phyloP scores from a whole-genome alignment of 2,329 filamentous ascomycete species.

The Hypocreales sp. region DNA sequence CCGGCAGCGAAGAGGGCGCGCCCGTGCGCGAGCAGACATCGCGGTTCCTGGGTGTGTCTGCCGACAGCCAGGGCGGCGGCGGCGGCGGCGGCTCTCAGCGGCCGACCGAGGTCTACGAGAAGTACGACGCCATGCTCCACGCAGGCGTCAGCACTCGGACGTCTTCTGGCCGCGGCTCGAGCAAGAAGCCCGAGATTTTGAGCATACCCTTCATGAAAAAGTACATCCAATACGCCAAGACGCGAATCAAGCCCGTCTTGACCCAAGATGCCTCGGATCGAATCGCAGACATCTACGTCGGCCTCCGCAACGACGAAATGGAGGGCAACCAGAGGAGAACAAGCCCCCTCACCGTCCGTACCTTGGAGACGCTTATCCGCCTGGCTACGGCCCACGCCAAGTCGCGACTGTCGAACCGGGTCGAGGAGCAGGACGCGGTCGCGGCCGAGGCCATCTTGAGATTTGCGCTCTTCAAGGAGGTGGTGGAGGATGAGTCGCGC shows the following conservation, averaged over 20 bases:
- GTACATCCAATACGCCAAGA: conserved; percentile 97
- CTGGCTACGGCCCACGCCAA: conserved; percentile 93
- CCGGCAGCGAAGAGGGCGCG: conserved; percentile 84
- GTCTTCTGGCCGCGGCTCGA: conserved; percentile 55
- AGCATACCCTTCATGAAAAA: conserved; percentile 99
- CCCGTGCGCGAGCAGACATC: conserved; percentile 78
- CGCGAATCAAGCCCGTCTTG: conserved; percentile 72
- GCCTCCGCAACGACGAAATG: conserved; percentile 88
- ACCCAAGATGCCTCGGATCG: conserved; percentile 86
- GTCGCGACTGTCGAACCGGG: conserved; percentile 68
- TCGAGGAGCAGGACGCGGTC: conserved; percentile 78
- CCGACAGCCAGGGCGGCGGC: conserved; percentile 63
- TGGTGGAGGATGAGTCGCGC: conserved; percentile 62
- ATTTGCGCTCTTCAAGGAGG: conserved; percentile 95
- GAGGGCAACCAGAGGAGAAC: conserved; percentile 88
- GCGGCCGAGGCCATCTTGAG: conserved; percentile 81
- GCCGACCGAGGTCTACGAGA: conserved; percentile 84
- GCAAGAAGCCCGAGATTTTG: conserved; percentile 70
- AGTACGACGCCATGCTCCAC: conserved; percentile 92
- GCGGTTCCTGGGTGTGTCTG: conserved; percentile 75
- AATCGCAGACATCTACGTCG: conserved; percentile 81
- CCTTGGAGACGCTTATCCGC: conserved; percentile 94
- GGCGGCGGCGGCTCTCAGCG: conserved; percentile 56
- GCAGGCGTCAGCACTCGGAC: conserved; percentile 64
- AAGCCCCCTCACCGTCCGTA: conserved; percentile 91